Evolutionary conservation across 2,329 filamentous ascomycete genomes (phyloP).

Genomic region (Pseudopithomyces maydicus): DNA sequence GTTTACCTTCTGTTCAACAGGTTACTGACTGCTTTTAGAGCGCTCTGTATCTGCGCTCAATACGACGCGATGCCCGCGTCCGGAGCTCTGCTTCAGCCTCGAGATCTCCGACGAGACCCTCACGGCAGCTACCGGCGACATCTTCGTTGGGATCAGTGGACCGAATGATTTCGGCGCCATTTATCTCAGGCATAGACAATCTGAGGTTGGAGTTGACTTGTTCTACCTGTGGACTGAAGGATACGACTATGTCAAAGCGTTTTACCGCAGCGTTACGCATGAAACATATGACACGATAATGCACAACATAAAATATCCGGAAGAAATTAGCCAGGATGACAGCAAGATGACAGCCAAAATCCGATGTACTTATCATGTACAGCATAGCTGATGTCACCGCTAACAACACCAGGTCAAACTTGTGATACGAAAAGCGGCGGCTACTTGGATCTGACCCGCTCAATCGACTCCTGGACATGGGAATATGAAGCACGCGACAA

Average conservation of each 20-base stretch:
- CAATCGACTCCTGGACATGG: neutral
- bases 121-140: conserved; percentile 56
- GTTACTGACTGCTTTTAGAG: conserved; percentile 25
- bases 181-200: conserved; percentile 59
- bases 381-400: neutral
- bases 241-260: conserved; percentile 59
- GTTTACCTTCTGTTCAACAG: neutral
- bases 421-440: conserved; percentile 60
- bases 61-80: conserved; percentile 30
- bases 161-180: conserved; percentile 60
- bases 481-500: neutral
- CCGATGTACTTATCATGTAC: conserved; percentile 48
- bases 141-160: conserved; percentile 62
- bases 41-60: conserved; percentile 34
- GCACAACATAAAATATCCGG: conserved; percentile 35
- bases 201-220: conserved; percentile 62
- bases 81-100: conserved; percentile 54
- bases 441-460: conserved; percentile 11
- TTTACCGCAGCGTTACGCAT: conserved; percentile 45
- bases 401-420: conserved; percentile 50
- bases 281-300: neutral
- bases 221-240: conserved; percentile 61
- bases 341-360: conserved; percentile 63
- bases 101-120: conserved; percentile 60
- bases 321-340: conserved; percentile 58